Evolutionary conservation across 495 filamentous ascomycete species (phyloP).

Genomic region (Lichina pygmaea): DNA sequence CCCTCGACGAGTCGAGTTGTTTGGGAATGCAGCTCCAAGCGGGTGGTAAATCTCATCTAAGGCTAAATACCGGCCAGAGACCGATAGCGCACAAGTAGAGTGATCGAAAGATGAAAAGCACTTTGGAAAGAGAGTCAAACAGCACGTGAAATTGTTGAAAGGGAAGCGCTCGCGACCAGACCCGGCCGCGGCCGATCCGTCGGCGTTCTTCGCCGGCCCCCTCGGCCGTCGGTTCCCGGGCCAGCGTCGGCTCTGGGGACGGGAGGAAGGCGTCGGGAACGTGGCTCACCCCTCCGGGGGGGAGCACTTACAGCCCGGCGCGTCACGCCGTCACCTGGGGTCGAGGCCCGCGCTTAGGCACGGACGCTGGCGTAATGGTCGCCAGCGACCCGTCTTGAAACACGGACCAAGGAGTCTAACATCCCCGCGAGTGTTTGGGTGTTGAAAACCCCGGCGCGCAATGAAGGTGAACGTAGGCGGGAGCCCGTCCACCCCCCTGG

Average conservation of each 20-base stretch:
- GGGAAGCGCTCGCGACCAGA: constrained; percentile 43
- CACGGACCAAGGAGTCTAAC: constrained; percentile 50
- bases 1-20: constrained; percentile 42
- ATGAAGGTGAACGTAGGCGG: constrained; percentile 45
- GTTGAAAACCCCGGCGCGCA: constrained; percentile 34
- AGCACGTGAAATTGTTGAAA: constrained; percentile 56
- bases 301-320: constrained; percentile 33
- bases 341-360: constrained; percentile 27
- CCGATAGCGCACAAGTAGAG: constrained; percentile 50
- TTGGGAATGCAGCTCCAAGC: constrained; percentile 47
- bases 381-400: constrained; percentile 40
- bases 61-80: constrained; percentile 47
- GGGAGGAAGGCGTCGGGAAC: constrained; percentile 30
- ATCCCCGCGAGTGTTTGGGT: constrained; percentile 43
- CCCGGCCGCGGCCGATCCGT: constrained; percentile 25
- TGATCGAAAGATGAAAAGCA: constrained; percentile 49
- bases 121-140: constrained; percentile 49
- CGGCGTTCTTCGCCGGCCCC: constrained; percentile 25
- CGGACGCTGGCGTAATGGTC: constrained; percentile 38
- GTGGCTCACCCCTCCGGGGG: constrained; percentile 19
- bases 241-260: constrained; percentile 33
- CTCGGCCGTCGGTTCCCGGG: constrained; percentile 20
- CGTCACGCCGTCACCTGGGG: constrained; percentile 21
- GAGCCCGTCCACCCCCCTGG: constrained; percentile 19
- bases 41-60: constrained; percentile 50